Base-by-base conservation (phyloP, 129 eudicot genomes). In the Saussurea involucrata region DNA sequence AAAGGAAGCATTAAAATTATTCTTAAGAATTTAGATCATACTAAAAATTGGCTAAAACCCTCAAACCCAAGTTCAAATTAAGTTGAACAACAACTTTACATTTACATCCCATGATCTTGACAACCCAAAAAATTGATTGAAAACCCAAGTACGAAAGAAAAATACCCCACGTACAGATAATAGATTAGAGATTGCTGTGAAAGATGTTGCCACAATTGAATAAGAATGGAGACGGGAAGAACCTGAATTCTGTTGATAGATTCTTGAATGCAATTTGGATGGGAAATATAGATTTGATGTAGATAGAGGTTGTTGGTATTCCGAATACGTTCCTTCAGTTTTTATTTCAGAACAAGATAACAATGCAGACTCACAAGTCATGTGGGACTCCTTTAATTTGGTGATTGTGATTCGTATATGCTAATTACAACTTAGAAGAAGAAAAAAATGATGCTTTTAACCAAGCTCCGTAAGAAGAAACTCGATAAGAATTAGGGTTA, bases 361-460 rank as follows among this genome's bases (percentile, higher is more conserved):
- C 78, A 49, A 65, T 63, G 83, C 57, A 79, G 73, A 72, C 78
- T 79, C 83, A 79, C 78, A 65, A 24, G 67, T 72, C n/a, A n/a
- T n/a, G n/a, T n/a, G n/a, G n/a, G n/a, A n/a, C n/a, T n/a, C n/a
- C n/a, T n/a, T n/a, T n/a, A n/a, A n/a, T n/a, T n/a, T n/a, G n/a
- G n/a, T n/a, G n/a, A n/a, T n/a, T n/a, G n/a, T n/a, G n/a, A n/a
- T n/a, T n/a, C n/a, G n/a, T n/a, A n/a, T n/a, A n/a, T n/a, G n/a
- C n/a, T n/a, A n/a, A n/a, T n/a, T n/a, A n/a, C n/a, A n/a, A n/a
- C n/a, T n/a, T n/a, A n/a, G n/a, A n/a, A n/a, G n/a, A n/a, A n/a
- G n/a, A n/a, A n/a, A n/a, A n/a, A n/a, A n/a, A n/a, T n/a, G n/a
- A n/a, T n/a, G n/a, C n/a, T n/a, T n/a, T n/a, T n/a, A n/a, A n/a